Evolutionary conservation across 225 moss, liverwort and hornwort species (phyloP).

Genomic region (Climacium dendroides): DNA sequence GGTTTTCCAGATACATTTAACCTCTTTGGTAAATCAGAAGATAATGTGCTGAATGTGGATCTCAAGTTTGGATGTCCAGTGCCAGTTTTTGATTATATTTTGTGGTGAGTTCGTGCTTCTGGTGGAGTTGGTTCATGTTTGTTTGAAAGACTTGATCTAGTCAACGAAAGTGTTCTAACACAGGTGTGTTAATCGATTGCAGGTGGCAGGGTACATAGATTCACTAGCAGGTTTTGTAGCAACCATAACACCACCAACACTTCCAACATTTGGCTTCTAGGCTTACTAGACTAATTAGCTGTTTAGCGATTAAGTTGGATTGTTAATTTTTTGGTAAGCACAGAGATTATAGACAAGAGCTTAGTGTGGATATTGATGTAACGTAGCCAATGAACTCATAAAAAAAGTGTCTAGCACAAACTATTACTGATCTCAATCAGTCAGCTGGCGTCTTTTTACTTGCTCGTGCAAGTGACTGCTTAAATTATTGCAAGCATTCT

Average conservation of each 20-base stretch:
- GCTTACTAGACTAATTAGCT: not conserved
- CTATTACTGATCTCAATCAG: not conserved
- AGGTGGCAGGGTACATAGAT: conserved; percentile 44
- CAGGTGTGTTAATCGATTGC: not conserved
- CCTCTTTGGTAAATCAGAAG: not conserved
- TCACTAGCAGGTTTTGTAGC: conserved; percentile 30
- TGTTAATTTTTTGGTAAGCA: not conserved
- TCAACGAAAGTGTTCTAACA: not conserved
- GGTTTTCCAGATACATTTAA: not conserved
- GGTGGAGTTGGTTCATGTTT: not conserved
- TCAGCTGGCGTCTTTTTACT: not conserved
- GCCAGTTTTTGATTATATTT: not conserved
- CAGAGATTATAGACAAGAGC: not conserved
- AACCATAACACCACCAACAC: conserved; percentile 14
- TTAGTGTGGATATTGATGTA: not conserved
- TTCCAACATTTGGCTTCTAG: not conserved
- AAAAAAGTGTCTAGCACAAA: not conserved
- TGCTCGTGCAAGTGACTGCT: not conserved
- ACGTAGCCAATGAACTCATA: not conserved
- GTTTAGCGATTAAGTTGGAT: not conserved
- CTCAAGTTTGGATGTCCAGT: not conserved
- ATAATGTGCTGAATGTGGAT: not conserved
- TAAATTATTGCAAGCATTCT: not conserved
- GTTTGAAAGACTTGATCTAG: not conserved
- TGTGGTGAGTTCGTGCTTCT: not conserved